phyloP scores from a whole-genome alignment of 495 filamentous ascomycete species.

The Podospora comata region DNA sequence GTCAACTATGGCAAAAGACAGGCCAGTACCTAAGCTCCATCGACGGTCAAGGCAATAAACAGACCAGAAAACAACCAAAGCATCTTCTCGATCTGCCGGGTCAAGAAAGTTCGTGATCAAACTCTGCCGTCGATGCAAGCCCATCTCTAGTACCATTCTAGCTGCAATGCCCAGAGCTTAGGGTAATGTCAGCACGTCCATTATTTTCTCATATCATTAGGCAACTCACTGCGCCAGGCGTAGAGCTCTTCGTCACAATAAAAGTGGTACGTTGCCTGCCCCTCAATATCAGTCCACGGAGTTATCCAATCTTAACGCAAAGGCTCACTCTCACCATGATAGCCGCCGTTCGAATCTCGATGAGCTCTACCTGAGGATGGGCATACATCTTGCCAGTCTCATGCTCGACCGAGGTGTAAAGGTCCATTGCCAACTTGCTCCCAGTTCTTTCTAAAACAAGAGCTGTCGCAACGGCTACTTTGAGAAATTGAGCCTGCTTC shows the following conservation, averaged over 20 bases:
- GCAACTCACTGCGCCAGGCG: background rate
- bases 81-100: background rate
- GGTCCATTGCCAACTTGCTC: background rate
- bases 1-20: conserved; percentile 68
- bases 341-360: background rate
- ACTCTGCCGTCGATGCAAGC: background rate
- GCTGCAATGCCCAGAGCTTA: background rate
- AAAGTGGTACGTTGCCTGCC: background rate
- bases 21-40: conserved; percentile 66
- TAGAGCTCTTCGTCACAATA: background rate
- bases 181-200: too few relatives aligned
- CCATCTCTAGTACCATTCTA: background rate
- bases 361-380: background rate
- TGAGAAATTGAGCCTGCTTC: background rate
- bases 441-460: background rate
- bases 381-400: background rate
- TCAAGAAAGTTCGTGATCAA: background rate
- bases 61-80: conserved; percentile 60
- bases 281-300: too few relatives aligned
- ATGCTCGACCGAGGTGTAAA: background rate
- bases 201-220: too few relatives aligned
- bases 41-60: conserved; percentile 67
- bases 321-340: background rate
- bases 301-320: too few relatives aligned
- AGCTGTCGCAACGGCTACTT: background rate